Base-by-base conservation (phyloP, 371 early-diverging fungal genomes). In the Dichotomocladium elegans region DNA sequence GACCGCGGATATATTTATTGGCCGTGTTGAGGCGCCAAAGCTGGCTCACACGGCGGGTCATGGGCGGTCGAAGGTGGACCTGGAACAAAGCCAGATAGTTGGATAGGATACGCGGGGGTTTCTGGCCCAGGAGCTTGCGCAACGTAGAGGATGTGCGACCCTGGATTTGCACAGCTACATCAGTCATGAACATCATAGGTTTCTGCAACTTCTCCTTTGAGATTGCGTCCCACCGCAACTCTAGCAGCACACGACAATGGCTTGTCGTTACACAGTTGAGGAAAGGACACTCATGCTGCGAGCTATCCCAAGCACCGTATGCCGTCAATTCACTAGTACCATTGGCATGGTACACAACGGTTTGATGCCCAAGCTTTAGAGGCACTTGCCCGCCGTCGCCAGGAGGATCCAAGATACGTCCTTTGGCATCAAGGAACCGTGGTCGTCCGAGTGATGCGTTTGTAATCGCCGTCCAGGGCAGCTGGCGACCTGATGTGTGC, bases 241-340 rank as follows among this genome's bases (percentile, higher is more conserved):
- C 66, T 15, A 89, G 64, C 9, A 81, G 51, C 12, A 88, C 80
- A 3, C 82, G 80, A 46, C 78, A 81, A 30, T 79, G 76, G 4
- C 74, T 62, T 22, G 74, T 64, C 0, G 93, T 91, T 11, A 87
- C 65, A 17, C 79, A 50, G 61, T 94, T 92, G 42, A 94, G 69
- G 48, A 86, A 77, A 3, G 81, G 56, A 1, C 83, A 84, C 15
- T 88, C 89, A 48, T 92, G 91, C 9, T 91, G 74, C 0, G 89
- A 87, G 19, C 90, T 88, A 55, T 94, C 95, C 95, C 95, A 94
- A 1, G 90, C 70, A 9, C 82, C 83, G 17, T 78, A 72, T 6
- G 81, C 77, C 15, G 67, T 57, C 1, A 90, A 51, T 25, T 73
- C 77, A 47, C 85, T 80, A 0, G 86, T 86, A 3, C 88, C 88